Evolutionary conservation across 2,329 filamentous ascomycete genomes (phyloP).

Genomic region (Fusarium mangiferae): DNA sequence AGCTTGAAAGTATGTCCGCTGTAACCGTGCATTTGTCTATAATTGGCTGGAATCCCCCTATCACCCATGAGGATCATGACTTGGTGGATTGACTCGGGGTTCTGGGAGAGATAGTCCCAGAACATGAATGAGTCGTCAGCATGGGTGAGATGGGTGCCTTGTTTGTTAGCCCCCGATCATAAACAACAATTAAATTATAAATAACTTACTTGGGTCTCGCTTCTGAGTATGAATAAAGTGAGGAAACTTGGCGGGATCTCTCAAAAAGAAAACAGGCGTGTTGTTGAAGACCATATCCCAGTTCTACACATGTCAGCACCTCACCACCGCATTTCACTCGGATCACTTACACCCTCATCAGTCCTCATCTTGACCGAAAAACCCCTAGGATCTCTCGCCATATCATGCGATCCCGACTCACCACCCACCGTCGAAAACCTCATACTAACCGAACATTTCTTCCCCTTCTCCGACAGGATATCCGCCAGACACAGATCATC

Average conservation of each 20-base stretch:
- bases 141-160: slow-evolving; percentile 66
- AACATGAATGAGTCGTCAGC: slow-evolving; percentile 26
- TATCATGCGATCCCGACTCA: slow-evolving; percentile 77
- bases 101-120: slow-evolving; percentile 66
- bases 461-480: slow-evolving; percentile 70
- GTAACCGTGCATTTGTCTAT: too few relatives aligned
- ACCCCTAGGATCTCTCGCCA: slow-evolving; percentile 76
- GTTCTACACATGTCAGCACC: not conserved
- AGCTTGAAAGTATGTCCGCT: slow-evolving; percentile 25
- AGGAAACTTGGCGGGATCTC: slow-evolving; percentile 78
- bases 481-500: slow-evolving; percentile 65
- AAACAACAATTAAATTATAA: accelerated
- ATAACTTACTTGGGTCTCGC: slow-evolving; percentile 63
- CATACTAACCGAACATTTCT: slow-evolving; percentile 73
- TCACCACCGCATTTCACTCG: accelerated
- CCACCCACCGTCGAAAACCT: slow-evolving; percentile 83
- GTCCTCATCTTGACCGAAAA: slow-evolving; percentile 80
- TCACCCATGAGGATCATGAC: slow-evolving; percentile 69
- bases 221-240: slow-evolving; percentile 81
- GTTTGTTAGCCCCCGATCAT: not conserved
- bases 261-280: slow-evolving; percentile 79
- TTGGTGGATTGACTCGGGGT: slow-evolving; percentile 66
- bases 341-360: slow-evolving; percentile 40
- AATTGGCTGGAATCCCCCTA: slow-evolving; percentile 65
- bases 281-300: slow-evolving; percentile 53